These are phyloP conservation scores for Xylaria palmicola DNA, from an alignment of 495 filamentous ascomycete genomes.

Conservation along the genomic window DNA sequence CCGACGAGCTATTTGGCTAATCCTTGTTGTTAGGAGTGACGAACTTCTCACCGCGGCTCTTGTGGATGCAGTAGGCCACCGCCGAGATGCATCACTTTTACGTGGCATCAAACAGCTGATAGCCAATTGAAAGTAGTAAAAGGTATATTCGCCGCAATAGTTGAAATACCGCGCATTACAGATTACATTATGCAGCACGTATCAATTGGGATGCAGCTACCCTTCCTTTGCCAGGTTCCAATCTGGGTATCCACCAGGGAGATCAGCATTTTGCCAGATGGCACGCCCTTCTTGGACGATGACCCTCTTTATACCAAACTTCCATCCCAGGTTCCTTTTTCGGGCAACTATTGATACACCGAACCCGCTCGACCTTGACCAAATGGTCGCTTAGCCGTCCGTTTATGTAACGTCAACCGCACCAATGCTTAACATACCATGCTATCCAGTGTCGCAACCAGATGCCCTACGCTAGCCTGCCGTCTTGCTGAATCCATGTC, in stretches of 20 bases:
- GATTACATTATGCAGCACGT: slow-evolving; percentile 20
- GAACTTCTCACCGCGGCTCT: slow-evolving; percentile 17
- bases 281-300: slow-evolving; percentile 47
- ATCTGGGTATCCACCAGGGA: slow-evolving; percentile 32
- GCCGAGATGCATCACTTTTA: slow-evolving; percentile 5
- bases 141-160: slow-evolving; percentile 2
- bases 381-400: slow-evolving; percentile 21
- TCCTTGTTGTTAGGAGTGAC: background rate
- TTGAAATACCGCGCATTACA: slow-evolving; percentile 16
- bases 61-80: slow-evolving; percentile 6
- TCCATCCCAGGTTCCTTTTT: slow-evolving; percentile 28
- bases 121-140: slow-evolving; percentile 6
- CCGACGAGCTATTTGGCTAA: background rate
- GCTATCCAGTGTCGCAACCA: slow-evolving; percentile 23
- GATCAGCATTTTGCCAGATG: slow-evolving; percentile 46
- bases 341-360: slow-evolving; percentile 25
- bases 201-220: slow-evolving; percentile 19
- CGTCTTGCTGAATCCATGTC: slow-evolving; percentile 24
- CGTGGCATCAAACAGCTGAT: slow-evolving; percentile 12
- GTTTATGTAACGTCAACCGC: slow-evolving; percentile 18
- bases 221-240: slow-evolving; percentile 21
- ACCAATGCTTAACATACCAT: slow-evolving; percentile 17
- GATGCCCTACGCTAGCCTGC: slow-evolving; percentile 26
- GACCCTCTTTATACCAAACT: slow-evolving; percentile 29
- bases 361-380: slow-evolving; percentile 26